Conservation (phyloP, 371 early-diverging fungal genomes). For the Mucor indicus region DNA sequence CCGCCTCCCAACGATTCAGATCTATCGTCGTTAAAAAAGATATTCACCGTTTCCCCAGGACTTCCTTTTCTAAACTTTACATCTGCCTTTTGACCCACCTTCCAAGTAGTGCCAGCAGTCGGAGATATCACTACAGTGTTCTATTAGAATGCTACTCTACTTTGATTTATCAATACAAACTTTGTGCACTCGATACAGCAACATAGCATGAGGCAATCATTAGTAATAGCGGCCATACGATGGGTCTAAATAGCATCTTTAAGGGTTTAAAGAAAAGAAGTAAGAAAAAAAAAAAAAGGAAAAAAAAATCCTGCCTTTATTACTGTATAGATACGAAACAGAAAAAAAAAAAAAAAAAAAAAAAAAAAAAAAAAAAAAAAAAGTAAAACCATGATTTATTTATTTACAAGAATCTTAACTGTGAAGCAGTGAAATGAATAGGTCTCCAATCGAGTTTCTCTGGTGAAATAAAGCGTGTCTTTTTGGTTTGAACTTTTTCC, state of each 20-base stretch:
- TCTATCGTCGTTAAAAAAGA: conserved; percentile 13
- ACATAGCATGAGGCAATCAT: too few relatives aligned
- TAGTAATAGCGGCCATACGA: too few relatives aligned
- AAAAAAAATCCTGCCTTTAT: too few relatives aligned
- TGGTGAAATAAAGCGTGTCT: conserved; percentile 76
- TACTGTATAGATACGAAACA: too few relatives aligned
- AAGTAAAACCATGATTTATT: too few relatives aligned
- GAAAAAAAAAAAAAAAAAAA: too few relatives aligned
- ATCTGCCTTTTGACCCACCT: conserved; percentile 4
- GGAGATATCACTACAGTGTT: conserved; percentile 9
- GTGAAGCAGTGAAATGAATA: conserved; percentile 73
- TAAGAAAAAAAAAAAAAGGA: neutral
- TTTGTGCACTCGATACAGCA: too few relatives aligned
- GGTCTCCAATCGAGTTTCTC: conserved; percentile 79
- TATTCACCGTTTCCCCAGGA: conserved; percentile 2
- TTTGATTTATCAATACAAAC: too few relatives aligned
- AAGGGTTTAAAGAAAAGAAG: too few relatives aligned
- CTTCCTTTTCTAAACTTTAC: conserved; percentile 4
- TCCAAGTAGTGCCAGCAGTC: conserved; percentile 1
- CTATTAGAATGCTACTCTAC: too few relatives aligned
- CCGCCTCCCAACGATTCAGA: conserved; percentile 2
- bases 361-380: too few relatives aligned
- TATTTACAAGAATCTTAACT: conserved; percentile 67
- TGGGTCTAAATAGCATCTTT: too few relatives aligned
- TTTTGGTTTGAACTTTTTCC: conserved; percentile 69